phyloP scores from a whole-genome alignment of 805 yeast species.

The Yamadazyma insecticola region DNA sequence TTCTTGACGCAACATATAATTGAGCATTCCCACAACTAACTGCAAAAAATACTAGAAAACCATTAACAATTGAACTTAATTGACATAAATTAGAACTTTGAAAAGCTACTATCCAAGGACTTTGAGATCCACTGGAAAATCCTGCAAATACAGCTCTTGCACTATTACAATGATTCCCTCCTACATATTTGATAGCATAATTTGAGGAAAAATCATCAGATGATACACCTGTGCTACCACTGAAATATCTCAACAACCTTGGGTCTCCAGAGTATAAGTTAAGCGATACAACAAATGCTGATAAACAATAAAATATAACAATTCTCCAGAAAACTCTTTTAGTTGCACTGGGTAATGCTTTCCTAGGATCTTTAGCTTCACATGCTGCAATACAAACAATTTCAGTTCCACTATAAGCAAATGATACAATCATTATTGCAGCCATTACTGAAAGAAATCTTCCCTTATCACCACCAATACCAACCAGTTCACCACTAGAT shows the following conservation, averaged over 20 bases:
- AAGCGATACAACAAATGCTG: slow-evolving; percentile 65
- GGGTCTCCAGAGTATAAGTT: slow-evolving; percentile 79
- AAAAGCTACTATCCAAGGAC: slow-evolving; percentile 43
- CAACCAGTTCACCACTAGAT: slow-evolving; percentile 33
- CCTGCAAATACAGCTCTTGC: slow-evolving; percentile 25
- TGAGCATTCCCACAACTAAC: slow-evolving; percentile 44
- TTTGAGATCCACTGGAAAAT: slow-evolving; percentile 36
- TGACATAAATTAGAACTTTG: slow-evolving; percentile 35
- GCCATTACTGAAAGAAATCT: slow-evolving; percentile 56
- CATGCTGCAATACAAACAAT: slow-evolving; percentile 81
- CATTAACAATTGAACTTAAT: slow-evolving; percentile 37
- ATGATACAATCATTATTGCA: slow-evolving; percentile 61
- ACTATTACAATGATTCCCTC: slow-evolving; percentile 30
- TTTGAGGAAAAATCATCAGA: slow-evolving; percentile 16
- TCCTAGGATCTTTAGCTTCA: slow-evolving; percentile 79
- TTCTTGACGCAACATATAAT: slow-evolving; percentile 39
- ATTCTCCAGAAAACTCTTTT: slow-evolving; percentile 71
- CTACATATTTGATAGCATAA: slow-evolving; percentile 28
- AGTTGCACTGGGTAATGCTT: slow-evolving; percentile 72
- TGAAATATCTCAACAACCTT: slow-evolving; percentile 53
- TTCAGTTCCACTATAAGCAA: slow-evolving; percentile 79
- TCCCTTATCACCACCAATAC: slow-evolving; percentile 60
- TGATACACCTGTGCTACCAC: slow-evolving; percentile 28
- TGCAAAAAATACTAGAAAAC: slow-evolving; percentile 42
- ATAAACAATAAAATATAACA: slow-evolving; percentile 57